Conservation (phyloP, 495 filamentous ascomycete genomes). For the Penicillium ucsense region DNA sequence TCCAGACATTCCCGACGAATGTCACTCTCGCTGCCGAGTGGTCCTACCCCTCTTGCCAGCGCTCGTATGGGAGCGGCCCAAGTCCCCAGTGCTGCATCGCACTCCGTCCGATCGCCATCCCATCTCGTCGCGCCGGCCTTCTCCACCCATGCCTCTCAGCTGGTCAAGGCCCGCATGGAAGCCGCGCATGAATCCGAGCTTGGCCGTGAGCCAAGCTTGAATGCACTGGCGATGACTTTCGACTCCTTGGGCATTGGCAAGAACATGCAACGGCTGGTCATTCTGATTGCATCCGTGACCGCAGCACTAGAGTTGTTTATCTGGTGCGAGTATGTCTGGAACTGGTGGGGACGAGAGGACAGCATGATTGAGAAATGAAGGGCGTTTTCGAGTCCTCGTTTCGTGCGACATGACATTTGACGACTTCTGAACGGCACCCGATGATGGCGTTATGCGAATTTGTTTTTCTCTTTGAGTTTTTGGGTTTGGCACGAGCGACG, state of each 20-base stretch:
- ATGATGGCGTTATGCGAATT: too few relatives aligned
- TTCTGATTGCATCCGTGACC: background rate
- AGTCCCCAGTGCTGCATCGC: background rate
- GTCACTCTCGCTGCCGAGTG: too few relatives aligned
- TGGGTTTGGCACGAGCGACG: too few relatives aligned
- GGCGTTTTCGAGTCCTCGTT: background rate
- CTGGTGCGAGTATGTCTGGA: conserved; percentile 3
- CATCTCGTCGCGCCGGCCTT: background rate
- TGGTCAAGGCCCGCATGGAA: background rate
- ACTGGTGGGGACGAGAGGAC: conserved; percentile 3
- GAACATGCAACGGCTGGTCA: background rate
- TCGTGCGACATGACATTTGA: too few relatives aligned
- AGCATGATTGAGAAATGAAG: background rate
- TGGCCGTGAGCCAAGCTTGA: background rate
- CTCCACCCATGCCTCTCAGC: background rate
- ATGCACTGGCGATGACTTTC: conserved; percentile 4
- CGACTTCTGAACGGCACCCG: too few relatives aligned
- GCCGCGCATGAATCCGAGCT: background rate
- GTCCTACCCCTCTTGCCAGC: too few relatives aligned
- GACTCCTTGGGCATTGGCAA: conserved; percentile 3
- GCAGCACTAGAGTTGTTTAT: conserved; percentile 1
- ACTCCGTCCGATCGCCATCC: background rate
- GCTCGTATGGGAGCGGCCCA: too few relatives aligned
- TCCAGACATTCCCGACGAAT: too few relatives aligned
- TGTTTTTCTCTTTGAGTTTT: too few relatives aligned